Conservation (phyloP, 2,329 filamentous ascomycete species). For the Xylariales sp. region DNA sequence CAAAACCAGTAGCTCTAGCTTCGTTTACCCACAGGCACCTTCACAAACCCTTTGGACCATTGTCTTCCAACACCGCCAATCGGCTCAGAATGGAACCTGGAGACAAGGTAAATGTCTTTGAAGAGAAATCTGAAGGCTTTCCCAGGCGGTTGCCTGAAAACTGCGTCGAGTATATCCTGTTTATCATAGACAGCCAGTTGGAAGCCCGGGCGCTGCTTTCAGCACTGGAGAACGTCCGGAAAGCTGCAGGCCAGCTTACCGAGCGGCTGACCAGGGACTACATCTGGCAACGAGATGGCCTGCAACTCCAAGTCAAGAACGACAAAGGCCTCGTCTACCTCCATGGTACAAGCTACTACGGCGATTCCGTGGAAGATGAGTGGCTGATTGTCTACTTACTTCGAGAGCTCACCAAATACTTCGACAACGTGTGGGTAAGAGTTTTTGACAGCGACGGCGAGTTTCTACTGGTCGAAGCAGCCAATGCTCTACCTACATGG, state of each 20-base stretch:
- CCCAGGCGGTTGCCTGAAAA: constrained; percentile 64
- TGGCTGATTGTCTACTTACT: constrained; percentile 94
- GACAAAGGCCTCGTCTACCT: constrained; percentile 57
- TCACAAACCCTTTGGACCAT: too few relatives aligned
- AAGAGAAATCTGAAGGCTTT: constrained; percentile 26
- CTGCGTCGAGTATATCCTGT: constrained; percentile 78
- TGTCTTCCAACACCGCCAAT: too few relatives aligned
- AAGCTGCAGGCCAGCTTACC: constrained; percentile 58
- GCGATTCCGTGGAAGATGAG: constrained; percentile 93
- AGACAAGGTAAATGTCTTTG: constrained; percentile 22
- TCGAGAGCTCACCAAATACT: constrained; percentile 70
- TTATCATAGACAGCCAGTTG: constrained; percentile 58
- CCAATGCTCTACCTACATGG: constrained; percentile 83
- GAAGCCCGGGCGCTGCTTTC: constrained; percentile 54
- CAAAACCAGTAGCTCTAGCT: too few relatives aligned
- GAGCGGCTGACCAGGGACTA: constrained; percentile 71
- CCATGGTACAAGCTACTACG: constrained; percentile 76
- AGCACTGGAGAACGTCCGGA: constrained; percentile 67
- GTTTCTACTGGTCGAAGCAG: constrained; percentile 91
- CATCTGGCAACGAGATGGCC: constrained; percentile 89
- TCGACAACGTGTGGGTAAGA: constrained; percentile 73
- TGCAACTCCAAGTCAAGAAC: constrained; percentile 64
- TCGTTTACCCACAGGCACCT: too few relatives aligned
- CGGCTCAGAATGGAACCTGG: background rate
- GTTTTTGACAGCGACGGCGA: constrained; percentile 88